Evolutionary conservation across 2,329 filamentous ascomycete genomes (phyloP), one percentile per base, ranked within the genome.

Genomic region (Diaporthe sp.): DNA sequence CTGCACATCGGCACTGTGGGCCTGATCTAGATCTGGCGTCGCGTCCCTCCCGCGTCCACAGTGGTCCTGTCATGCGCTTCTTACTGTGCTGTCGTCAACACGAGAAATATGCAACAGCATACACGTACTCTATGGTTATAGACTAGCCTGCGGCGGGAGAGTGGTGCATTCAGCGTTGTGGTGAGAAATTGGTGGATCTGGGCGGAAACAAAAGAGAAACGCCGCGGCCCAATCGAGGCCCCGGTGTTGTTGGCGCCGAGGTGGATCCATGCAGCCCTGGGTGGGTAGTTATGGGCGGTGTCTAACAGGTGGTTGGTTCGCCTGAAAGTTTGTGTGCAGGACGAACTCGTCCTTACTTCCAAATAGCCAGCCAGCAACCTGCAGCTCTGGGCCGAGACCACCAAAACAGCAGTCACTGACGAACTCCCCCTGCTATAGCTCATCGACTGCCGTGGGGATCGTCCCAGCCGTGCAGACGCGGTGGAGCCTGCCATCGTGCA

Each of bases 121-220:
- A 44, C 37, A 10, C 34, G 7, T 4, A 46, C 19, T n/a, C 9
- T 19, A 34, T 42, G 8, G 25, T 8, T 34, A 31, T 8, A 42
- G 51, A 49, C 3, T 42, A 49, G 61, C 28, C 19, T 25, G 42
- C 22, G 34, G 57, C 57, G 34, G 62, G 22, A 49, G 17, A 28
- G 44, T 44, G 12, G 28, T 51, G 46, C 62, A 39, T 6, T 44
- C n/a, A 25, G 28, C 13, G 22, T 39, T 39, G 65, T 12, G 46
- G 65, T 70, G 65, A 70, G 49, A 70, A 70, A 55, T 55, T 70
- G 65, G 65, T 70, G 65, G 65, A 70, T 70, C 65, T 31, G 65
- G 34, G 31, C 31, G 65, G 65, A 70, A 70, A 70, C 65, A 51
- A 19, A 55, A n/a, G 65, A 70, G 65, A 70, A 70, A 70, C 65